Percentiles rank a stretch among this genome's conserved stretches.
Conservation (phyloP, 2,329 filamentous ascomycete species). For the Trichoderma harzianum region DNA sequence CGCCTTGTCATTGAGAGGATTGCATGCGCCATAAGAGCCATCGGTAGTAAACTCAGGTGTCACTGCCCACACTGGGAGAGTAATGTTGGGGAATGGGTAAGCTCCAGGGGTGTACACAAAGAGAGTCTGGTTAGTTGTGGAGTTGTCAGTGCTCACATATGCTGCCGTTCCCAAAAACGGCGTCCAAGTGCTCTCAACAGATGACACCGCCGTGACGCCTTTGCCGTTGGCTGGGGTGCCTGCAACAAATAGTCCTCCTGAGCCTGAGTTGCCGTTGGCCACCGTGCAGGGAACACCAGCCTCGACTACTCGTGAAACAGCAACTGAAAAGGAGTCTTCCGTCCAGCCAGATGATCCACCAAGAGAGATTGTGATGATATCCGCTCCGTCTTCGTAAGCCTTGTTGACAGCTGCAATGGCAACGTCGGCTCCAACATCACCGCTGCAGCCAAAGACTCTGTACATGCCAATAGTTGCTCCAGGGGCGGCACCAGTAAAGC, state of each 20-base stretch:
- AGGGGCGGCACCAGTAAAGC: constrained; percentile 39
- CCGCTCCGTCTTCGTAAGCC: constrained; percentile 39
- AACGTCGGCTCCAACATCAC: constrained; percentile 33
- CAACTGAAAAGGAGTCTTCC: constrained; percentile 31
- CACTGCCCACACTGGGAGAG: constrained; percentile 47
- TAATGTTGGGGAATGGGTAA: neutral
- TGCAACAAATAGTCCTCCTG: constrained; percentile 38
- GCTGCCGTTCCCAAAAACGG: constrained; percentile 25
- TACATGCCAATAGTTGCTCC: constrained; percentile 39
- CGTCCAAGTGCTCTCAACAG: constrained; percentile 37
- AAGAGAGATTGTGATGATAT: constrained; percentile 37
- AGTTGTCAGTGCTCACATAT: neutral
- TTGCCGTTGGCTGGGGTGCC: constrained; percentile 39
- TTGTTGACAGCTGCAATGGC: constrained; percentile 37
- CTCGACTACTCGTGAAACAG: constrained; percentile 40
- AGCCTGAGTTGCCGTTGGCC: constrained; percentile 43
- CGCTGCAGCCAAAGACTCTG: constrained; percentile 35
- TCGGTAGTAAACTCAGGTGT: constrained; percentile 44
- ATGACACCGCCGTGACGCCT: constrained; percentile 42
- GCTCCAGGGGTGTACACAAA: neutral
- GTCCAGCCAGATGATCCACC: constrained; percentile 31
- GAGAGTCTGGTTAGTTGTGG: neutral
- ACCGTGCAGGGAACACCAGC: constrained; percentile 39
- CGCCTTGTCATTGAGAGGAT: constrained; percentile 47
- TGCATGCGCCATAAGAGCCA: constrained; percentile 49